phyloP scores from a whole-genome alignment of 495 filamentous ascomycete genomes.

The Halenospora varia region DNA sequence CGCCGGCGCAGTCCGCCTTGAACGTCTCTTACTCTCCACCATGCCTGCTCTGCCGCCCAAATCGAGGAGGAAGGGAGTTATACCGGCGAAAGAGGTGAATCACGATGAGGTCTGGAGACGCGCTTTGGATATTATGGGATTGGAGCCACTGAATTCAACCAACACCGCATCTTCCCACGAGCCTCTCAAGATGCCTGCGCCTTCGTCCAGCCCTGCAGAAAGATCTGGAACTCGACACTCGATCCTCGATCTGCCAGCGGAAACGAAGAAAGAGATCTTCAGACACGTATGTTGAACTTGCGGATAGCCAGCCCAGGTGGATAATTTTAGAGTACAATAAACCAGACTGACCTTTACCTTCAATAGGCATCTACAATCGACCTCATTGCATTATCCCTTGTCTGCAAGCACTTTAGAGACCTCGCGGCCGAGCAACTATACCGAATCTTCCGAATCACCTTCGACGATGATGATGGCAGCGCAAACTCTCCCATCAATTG shows the following conservation, averaged over 20 bases:
- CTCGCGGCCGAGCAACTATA: slow-evolving; percentile 55
- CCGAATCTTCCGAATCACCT: slow-evolving; percentile 52
- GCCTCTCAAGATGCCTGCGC: neutral
- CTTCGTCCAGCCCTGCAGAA: neutral
- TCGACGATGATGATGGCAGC: slow-evolving; percentile 49
- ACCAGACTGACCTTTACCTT: neutral
- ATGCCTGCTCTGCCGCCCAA: slow-evolving; percentile 7
- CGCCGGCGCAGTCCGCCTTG: neutral
- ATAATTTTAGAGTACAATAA: neutral
- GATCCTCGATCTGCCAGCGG: slow-evolving; percentile 43
- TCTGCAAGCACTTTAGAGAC: slow-evolving; percentile 49
- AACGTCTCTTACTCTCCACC: neutral
- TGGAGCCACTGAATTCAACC: slow-evolving; percentile 10
- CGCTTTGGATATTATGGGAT: slow-evolving; percentile 8
- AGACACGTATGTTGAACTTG: slow-evolving; percentile 33
- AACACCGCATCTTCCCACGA: neutral
- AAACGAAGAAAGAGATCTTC: slow-evolving; percentile 49
- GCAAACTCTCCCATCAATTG: slow-evolving; percentile 43
- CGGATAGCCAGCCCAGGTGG: neutral
- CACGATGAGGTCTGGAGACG: slow-evolving; percentile 10
- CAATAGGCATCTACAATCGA: slow-evolving; percentile 38
- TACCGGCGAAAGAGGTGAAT: neutral
- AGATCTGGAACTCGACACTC: neutral
- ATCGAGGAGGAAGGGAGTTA: slow-evolving; percentile 9
- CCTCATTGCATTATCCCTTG: slow-evolving; percentile 48